These are phyloP conservation scores for Anthostomella pinea DNA, from an alignment of 2,329 filamentous ascomycete species.

Conservation along the genomic window DNA sequence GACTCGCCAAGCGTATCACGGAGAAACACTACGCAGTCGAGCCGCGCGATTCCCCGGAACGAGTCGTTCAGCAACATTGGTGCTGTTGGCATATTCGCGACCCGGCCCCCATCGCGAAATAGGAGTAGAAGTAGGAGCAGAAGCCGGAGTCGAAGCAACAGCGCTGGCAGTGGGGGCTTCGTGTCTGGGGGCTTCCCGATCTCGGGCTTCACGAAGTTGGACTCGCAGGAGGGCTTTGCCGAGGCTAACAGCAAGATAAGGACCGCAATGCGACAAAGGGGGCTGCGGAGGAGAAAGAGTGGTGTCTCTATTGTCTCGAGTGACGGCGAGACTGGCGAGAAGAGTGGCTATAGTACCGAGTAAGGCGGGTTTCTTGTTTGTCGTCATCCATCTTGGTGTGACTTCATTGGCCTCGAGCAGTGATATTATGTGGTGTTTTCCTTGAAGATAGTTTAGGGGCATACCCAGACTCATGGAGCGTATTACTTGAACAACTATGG, in stretches of 20 bases:
- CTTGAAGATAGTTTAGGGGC: too few species aligned
- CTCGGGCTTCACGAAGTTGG: conserved; percentile 65
- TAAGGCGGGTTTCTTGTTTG: not conserved
- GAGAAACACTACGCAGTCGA: conserved; percentile 52
- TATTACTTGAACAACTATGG: too few species aligned
- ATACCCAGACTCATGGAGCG: too few species aligned
- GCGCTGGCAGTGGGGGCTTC: conserved; percentile 56
- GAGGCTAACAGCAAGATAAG: conserved; percentile 82
- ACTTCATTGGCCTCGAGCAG: too few species aligned
- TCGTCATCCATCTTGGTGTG: too few species aligned
- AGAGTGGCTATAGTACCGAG: not conserved
- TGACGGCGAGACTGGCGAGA: conserved; percentile 27
- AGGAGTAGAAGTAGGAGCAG: conserved; percentile 44
- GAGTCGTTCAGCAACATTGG: conserved; percentile 93
- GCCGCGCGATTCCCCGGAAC: conserved; percentile 68
- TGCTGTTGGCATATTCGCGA: conserved; percentile 85
- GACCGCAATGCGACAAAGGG: conserved; percentile 79
- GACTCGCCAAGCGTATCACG: conserved; percentile 35
- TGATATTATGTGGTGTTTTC: too few species aligned
- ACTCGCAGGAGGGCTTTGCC: conserved; percentile 70
- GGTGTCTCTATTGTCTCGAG: conserved; percentile 20
- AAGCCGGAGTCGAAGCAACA: conserved; percentile 68
- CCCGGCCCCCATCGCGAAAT: conserved; percentile 80
- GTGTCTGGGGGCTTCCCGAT: conserved; percentile 62
- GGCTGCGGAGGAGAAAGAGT: conserved; percentile 56